Evolutionary conservation across 108 stramenopile genomes (phyloP).

Genomic region (Pseudonitzschia pungens): DNA sequence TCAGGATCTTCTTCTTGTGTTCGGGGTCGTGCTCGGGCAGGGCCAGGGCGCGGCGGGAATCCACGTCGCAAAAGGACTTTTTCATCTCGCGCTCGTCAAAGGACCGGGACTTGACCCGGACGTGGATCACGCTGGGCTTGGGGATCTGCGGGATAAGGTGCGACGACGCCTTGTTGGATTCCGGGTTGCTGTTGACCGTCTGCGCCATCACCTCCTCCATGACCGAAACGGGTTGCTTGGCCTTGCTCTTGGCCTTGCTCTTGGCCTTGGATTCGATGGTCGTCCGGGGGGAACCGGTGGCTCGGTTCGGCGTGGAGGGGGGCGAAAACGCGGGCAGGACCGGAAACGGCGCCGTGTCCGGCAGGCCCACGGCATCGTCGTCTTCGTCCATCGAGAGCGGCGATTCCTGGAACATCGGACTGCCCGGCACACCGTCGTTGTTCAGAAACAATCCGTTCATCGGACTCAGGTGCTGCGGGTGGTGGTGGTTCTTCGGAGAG

Average conservation of each 20-base stretch:
- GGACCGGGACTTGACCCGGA: conserved; percentile 41
- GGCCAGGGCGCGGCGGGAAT: conserved; percentile 62
- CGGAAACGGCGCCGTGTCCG: conserved; percentile 9
- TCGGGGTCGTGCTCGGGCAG: conserved; percentile 66
- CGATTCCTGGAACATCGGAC: conserved; percentile 15
- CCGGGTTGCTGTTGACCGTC: conserved; percentile 5
- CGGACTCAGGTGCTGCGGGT: not conserved
- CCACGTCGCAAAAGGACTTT: conserved; percentile 28
- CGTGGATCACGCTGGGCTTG: conserved; percentile 18
- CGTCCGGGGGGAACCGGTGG: conserved; percentile 21
- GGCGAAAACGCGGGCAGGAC: conserved; percentile 44
- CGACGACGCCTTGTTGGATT: not conserved
- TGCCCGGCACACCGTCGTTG: not conserved
- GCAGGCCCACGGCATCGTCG: conserved; percentile 31
- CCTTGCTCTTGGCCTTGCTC: too few species aligned
- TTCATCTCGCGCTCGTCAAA: conserved; percentile 50
- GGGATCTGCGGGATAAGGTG: conserved; percentile 25
- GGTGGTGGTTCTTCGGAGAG: too few species aligned
- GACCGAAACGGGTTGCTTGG: not conserved
- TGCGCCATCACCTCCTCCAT: conserved; percentile 4
- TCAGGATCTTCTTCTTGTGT: conserved; percentile 34
- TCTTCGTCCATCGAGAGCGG: conserved; percentile 55
- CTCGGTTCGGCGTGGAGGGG: conserved; percentile 41
- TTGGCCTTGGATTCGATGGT: conserved; percentile 6
- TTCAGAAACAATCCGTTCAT: not conserved